Conservation (phyloP, 176 grass and related monocot genomes). For the Triticum turgidum region DNA sequence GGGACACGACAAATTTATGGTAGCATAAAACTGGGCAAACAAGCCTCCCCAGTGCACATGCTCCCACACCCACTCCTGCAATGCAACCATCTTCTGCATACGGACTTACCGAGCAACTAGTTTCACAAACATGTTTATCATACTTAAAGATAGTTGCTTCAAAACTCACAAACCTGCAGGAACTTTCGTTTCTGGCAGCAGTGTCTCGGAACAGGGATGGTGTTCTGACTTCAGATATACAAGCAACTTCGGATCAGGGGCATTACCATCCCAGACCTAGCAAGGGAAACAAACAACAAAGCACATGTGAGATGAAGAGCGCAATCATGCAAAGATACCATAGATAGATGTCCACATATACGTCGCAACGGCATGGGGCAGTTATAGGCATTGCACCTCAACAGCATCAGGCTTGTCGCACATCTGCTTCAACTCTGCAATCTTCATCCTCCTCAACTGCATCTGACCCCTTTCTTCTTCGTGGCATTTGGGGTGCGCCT, state of each 20-base stretch:
- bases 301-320: neutral
- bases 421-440: conserved; percentile 36
- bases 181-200: conserved; percentile 73
- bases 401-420: conserved; percentile 29
- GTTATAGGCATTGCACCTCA: too few relatives aligned
- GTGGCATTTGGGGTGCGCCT: neutral
- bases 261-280: too few relatives aligned
- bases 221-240: conserved; percentile 63
- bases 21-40: too few relatives aligned
- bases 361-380: too few relatives aligned
- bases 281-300: neutral
- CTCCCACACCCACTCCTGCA: too few relatives aligned
- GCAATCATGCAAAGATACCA: too few relatives aligned
- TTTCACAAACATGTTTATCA: too few relatives aligned
- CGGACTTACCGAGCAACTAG: neutral
- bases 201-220: conserved; percentile 64
- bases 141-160: neutral
- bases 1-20: too few relatives aligned
- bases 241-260: too few relatives aligned
- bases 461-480: neutral
- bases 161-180: conserved; percentile 45
- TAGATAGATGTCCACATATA: too few relatives aligned
- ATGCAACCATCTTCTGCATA: neutral
- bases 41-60: too few relatives aligned
- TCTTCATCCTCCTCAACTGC: neutral